Percentiles rank a stretch among this genome's conserved stretches.
phyloP scores from a whole-genome alignment of 495 filamentous ascomycete species.

The Pyrenula aspistea region DNA sequence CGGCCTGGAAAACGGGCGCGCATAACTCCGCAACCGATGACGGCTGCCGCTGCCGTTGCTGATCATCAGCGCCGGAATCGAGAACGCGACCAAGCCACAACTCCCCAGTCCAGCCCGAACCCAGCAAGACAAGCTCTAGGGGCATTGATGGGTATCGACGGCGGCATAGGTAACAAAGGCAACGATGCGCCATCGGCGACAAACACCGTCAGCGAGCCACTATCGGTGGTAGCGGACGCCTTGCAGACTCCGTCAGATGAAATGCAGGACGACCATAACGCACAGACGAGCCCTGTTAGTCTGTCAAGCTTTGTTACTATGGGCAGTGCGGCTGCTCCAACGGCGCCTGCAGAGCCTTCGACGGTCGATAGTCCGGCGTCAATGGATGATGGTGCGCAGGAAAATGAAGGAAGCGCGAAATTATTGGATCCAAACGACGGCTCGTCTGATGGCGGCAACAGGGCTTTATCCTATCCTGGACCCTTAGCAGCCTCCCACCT shows the following conservation, averaged over 20 bases:
- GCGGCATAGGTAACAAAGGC: constrained; percentile 7
- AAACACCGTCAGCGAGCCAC: constrained; percentile 10
- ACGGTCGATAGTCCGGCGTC: constrained; percentile 16
- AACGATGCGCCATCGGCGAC: constrained; percentile 15
- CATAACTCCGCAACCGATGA: constrained; percentile 11
- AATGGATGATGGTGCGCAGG: constrained; percentile 8
- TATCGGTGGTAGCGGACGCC: constrained; percentile 7
- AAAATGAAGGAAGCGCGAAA: constrained; percentile 8
- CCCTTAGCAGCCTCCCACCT: constrained; percentile 24
- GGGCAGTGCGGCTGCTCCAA: constrained; percentile 6
- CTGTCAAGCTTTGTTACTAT: constrained; percentile 11
- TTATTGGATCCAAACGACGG: not conserved
- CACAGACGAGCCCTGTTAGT: constrained; percentile 16
- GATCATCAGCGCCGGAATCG: constrained; percentile 10
- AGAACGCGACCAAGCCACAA: constrained; percentile 1
- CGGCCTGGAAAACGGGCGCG: not conserved
- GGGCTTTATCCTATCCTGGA: constrained; percentile 41
- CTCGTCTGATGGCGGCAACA: constrained; percentile 27
- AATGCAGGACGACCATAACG: constrained; percentile 6
- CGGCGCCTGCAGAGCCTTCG: constrained; percentile 8
- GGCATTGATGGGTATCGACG: constrained; percentile 8
- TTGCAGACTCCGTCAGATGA: constrained; percentile 6
- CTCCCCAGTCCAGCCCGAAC: constrained; percentile 13
- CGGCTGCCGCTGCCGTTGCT: constrained; percentile 13
- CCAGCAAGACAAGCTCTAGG: constrained; percentile 10